phyloP scores from a whole-genome alignment of 2,329 filamentous ascomycete species.

The Ceratocystis colombiana region DNA sequence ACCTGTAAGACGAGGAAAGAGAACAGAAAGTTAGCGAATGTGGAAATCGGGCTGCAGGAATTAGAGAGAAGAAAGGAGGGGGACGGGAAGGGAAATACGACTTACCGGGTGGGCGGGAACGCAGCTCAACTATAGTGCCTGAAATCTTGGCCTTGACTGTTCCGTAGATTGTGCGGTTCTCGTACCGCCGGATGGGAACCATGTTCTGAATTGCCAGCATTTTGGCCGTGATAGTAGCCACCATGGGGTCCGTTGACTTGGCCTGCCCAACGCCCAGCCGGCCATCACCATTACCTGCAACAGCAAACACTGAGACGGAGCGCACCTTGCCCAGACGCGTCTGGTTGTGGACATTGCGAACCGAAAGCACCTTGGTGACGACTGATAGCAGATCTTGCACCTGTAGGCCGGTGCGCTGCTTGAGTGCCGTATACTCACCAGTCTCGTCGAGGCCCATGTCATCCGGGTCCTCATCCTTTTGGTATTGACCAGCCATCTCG shows the following conservation, averaged over 20 bases:
- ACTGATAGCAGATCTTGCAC: conserved; percentile 46
- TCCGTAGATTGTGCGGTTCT: conserved; percentile 84
- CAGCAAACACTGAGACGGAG: conserved; percentile 62
- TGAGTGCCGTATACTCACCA: conserved; percentile 43
- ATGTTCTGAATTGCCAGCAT: conserved; percentile 82
- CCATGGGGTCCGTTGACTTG: conserved; percentile 65
- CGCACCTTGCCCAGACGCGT: conserved; percentile 90
- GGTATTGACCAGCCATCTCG: conserved; percentile 45
- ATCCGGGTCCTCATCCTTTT: conserved; percentile 39
- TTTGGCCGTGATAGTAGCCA: conserved; percentile 61
- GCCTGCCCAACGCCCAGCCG: conserved; percentile 81
- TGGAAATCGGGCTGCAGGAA: not conserved
- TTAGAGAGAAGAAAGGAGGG: conserved; percentile 6
- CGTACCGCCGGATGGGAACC: conserved; percentile 83
- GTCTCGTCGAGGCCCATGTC: conserved; percentile 44
- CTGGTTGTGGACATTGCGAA: conserved; percentile 73
- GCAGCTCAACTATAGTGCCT: conserved; percentile 74
- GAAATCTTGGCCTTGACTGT: conserved; percentile 75
- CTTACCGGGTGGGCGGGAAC: conserved; percentile 77
- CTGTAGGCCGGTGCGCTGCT: conserved; percentile 46
- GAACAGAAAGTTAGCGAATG: conserved; percentile 19
- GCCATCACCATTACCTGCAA: conserved; percentile 80
- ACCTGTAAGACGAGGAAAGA: conserved; percentile 43
- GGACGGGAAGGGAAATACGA: conserved; percentile 26
- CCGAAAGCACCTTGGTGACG: conserved; percentile 61